phyloP scores from a whole-genome alignment of 2,329 filamentous ascomycete species.

The Fusarium pininemorale region DNA sequence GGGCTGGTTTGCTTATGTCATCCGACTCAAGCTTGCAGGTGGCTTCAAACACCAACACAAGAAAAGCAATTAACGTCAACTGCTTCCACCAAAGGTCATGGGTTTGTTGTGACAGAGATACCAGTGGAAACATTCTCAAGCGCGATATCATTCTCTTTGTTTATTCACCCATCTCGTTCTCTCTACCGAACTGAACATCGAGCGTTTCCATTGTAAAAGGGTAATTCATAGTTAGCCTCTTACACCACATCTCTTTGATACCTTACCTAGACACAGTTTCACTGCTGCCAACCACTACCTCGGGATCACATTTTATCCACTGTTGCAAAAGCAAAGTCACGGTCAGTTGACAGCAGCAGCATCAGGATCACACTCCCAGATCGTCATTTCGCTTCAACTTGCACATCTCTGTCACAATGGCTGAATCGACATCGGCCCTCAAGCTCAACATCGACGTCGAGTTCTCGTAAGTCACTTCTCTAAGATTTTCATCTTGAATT shows the following conservation, averaged over 20 bases:
- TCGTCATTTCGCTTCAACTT: constrained; percentile 11
- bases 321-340: constrained; percentile 28
- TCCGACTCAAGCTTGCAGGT: constrained; percentile 13
- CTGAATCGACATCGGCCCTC: constrained; percentile 30
- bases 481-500: constrained; percentile 12
- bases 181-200: background rate
- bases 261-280: background rate
- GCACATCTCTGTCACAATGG: constrained; percentile 21
- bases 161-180: background rate
- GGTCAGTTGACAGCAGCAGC: constrained; percentile 1
- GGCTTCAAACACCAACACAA: constrained; percentile 25
- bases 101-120: background rate
- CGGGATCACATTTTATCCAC: constrained; percentile 3
- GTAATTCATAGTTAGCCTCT: background rate
- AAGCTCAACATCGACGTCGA: constrained; percentile 73
- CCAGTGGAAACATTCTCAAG: background rate
- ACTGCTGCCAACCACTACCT: constrained; percentile 1
- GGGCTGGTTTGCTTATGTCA: constrained; percentile 38
- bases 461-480: constrained; percentile 63
- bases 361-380: background rate
- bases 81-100: background rate
- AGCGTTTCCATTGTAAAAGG: background rate
- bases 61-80: constrained; percentile 26
- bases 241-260: background rate
- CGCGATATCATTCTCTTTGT: background rate